Base-by-base conservation (phyloP, 2,329 filamentous ascomycete genomes). In the Dactylonectria estremocensis region DNA sequence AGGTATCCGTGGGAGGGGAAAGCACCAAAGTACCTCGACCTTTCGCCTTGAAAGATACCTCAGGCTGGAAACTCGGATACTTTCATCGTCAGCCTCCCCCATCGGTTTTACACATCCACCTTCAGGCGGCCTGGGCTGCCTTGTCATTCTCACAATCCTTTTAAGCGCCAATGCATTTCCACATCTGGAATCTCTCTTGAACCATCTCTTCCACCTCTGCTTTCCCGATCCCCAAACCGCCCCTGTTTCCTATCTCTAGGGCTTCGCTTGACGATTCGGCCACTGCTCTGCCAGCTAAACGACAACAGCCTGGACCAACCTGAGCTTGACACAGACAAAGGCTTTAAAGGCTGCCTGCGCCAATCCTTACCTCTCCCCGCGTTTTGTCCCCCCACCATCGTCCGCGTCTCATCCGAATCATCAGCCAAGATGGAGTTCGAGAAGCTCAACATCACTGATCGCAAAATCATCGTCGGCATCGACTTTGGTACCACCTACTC, bases 401-500 rank as follows among this genome's bases (percentile, higher is more conserved):
- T 14, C 40, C 16, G 40, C 40, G n/a, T 8, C 35, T 43, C 40
- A n/a, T 43, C 20, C 20, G 16, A 5, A 48, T 13, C n/a, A 24
- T 18, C 55, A 45, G 16, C n/a, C 37, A 60, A 7, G 4, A 82
- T 83, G 80, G 80, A 82, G 16, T 80, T 81, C 40, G 79, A 81
- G 43, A 77, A 76, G 57, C 74, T 82, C 55, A 74, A 74, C 48
- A 77, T 76, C 31, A 73, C 69, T 28, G 79, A 81, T 24, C 80
- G 81, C 61, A 83, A 80, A 70, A 80, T 87, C 72, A 83, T 87
- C 37, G 79, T 87, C 59, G 84, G 83, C 22, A 83, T 88, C 64
- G 86, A 88, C 70, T 88, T 88, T 66, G 86, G 86, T 11, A 88
- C 86, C 16, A 88, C 86, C 0, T 88, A 84, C 70, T 86, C 85